Percentiles rank a stretch among this genome's conserved stretches.
phyloP scores from a whole-genome alignment of 2,329 filamentous ascomycete genomes.

The Fusarium marasasianum region DNA sequence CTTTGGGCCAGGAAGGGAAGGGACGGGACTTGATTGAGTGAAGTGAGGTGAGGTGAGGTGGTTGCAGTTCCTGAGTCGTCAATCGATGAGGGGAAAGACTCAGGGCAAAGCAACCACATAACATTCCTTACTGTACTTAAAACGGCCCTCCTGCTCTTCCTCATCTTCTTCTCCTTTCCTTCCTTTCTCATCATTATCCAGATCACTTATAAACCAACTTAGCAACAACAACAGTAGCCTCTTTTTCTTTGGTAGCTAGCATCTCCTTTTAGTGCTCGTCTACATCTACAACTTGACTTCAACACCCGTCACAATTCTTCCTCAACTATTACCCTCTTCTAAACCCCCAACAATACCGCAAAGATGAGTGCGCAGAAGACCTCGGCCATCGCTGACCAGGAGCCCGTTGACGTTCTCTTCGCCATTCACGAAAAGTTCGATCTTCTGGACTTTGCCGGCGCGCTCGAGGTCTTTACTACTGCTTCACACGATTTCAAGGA shows the following conservation, averaged over 20 bases:
- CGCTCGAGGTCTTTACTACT: conserved; percentile 60
- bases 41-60: conserved; percentile 19
- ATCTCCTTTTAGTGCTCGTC: conserved; percentile 22
- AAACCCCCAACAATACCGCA: conserved; percentile 45
- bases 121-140: conserved; percentile 37
- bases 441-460: conserved; percentile 66
- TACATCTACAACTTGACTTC: conserved; percentile 16
- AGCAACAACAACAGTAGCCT: conserved; percentile 21
- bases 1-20: conserved; percentile 17
- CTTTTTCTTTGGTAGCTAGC: conserved; percentile 19
- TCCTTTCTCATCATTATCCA: conserved; percentile 39
- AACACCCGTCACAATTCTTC: conserved; percentile 29
- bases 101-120: conserved; percentile 24
- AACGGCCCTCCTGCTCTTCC: conserved; percentile 37
- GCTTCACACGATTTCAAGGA: conserved; percentile 65
- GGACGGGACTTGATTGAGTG: conserved; percentile 13
- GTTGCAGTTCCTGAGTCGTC: conserved; percentile 32
- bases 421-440: conserved; percentile 69
- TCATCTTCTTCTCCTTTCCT: conserved; percentile 36
- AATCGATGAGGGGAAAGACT: conserved; percentile 34
- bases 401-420: conserved; percentile 69
- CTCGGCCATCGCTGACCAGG: conserved; percentile 65
- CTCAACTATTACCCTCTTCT: conserved; percentile 35
- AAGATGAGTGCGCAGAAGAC: conserved; percentile 68
- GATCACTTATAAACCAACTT: conserved; percentile 33